phyloP scores from a whole-genome alignment of 225 moss, liverwort and hornwort genomes.

The Climacium dendroides region DNA sequence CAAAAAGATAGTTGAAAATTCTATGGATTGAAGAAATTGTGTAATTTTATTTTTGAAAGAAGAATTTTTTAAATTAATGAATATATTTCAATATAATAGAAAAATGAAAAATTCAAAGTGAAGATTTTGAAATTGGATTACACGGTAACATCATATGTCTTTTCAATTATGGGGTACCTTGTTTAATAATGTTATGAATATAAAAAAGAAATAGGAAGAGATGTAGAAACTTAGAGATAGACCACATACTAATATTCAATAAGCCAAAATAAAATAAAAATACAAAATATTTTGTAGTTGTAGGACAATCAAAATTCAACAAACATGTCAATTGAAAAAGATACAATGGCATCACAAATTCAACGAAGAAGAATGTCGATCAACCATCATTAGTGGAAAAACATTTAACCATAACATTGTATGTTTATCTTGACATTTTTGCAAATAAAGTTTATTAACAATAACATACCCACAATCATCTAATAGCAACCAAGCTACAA shows the following conservation, averaged over 20 bases:
- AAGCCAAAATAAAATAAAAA: too few relatives aligned
- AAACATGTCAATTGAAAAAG: background rate
- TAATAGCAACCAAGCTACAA: background rate
- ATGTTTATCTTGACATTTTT: too few relatives aligned
- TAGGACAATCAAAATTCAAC: background rate
- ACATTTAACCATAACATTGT: accelerated
- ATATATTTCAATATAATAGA: background rate
- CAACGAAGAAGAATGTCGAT: background rate
- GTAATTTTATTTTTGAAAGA: background rate
- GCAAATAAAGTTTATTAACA: too few relatives aligned
- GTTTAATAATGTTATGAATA: too few relatives aligned
- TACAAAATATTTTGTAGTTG: background rate
- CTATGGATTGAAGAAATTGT: background rate
- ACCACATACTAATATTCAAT: too few relatives aligned
- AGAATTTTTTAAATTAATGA: background rate
- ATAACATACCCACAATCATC: too few relatives aligned
- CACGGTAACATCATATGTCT: too few relatives aligned
- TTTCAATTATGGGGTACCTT: too few relatives aligned
- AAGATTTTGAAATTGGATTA: background rate
- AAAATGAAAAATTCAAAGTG: background rate
- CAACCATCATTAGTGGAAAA: background rate
- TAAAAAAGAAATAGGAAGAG: too few relatives aligned
- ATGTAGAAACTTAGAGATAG: too few relatives aligned
- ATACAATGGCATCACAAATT: background rate
- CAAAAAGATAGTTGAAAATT: background rate